A percentile compares a stretch with the other conserved stretches of the same genome.
Conservation (phyloP, 2,329 filamentous ascomycete species). For the Tolypocladium album region DNA sequence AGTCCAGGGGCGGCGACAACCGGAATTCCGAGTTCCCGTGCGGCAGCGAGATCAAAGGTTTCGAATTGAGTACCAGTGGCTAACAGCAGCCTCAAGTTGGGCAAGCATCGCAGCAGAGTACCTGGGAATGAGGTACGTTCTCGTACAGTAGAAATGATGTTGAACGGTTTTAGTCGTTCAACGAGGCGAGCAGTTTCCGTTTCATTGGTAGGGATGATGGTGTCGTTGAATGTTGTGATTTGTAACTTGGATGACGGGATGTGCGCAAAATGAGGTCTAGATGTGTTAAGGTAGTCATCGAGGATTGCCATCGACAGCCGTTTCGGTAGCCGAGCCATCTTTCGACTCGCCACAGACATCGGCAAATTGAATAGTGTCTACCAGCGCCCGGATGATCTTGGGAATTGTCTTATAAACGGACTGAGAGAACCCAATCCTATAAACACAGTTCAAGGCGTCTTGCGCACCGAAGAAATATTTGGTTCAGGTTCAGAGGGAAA, state of each 20-base stretch:
- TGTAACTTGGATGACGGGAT: neutral
- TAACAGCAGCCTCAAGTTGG: conserved; percentile 52
- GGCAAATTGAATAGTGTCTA: neutral
- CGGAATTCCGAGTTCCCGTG: conserved; percentile 27
- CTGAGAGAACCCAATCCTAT: no score
- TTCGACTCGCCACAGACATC: neutral
- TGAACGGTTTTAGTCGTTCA: neutral
- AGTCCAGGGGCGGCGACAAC: neutral
- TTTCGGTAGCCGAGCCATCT: neutral
- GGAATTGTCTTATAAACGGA: no score
- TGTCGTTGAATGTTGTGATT: neutral
- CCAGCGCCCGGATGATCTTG: no score
- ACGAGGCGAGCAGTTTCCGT: neutral
- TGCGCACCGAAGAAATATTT: no score
- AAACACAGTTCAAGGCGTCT: no score
- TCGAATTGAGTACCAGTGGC: conserved; percentile 51
- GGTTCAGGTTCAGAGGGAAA: no score
- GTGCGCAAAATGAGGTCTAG: neutral
- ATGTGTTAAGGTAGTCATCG: neutral
- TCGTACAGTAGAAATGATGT: neutral
- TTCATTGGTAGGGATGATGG: neutral
- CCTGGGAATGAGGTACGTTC: conserved; percentile 6
- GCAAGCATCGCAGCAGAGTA: conserved; percentile 41
- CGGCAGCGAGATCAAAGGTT: conserved; percentile 44
- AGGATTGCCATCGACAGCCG: neutral